Percentiles rank a stretch among this genome's conserved stretches.
phyloP scores from a whole-genome alignment of 2,329 filamentous ascomycete species.

The Biscogniauxia sp. region DNA sequence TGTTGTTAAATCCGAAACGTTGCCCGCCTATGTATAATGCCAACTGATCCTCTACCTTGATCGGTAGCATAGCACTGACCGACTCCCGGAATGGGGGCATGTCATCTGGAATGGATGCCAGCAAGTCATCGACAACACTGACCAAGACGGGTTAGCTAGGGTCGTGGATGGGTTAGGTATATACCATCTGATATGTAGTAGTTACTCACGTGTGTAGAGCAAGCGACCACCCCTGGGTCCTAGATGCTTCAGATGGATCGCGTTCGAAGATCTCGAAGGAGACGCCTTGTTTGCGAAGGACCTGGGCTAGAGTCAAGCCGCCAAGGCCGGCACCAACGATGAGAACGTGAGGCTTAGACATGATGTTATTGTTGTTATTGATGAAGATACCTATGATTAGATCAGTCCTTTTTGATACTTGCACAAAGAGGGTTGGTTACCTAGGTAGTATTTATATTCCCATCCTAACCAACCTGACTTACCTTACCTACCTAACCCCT shows the following conservation, averaged over 20 bases:
- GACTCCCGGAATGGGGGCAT: conserved; percentile 2
- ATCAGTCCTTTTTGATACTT: too few species aligned
- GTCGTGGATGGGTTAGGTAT: not conserved
- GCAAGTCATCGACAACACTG: not conserved
- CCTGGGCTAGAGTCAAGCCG: conserved; percentile 16
- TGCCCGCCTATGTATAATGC: not conserved
- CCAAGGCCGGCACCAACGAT: conserved; percentile 16
- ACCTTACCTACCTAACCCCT: too few species aligned
- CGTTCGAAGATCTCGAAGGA: conserved; percentile 18
- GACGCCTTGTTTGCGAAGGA: conserved; percentile 12
- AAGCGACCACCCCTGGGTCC: conserved; percentile 17
- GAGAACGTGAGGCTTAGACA: conserved; percentile 11
- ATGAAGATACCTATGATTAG: too few species aligned
- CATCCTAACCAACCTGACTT: too few species aligned
- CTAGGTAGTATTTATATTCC: too few species aligned
- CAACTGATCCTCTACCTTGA: not conserved
- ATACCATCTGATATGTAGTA: not conserved
- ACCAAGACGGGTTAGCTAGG: not conserved
- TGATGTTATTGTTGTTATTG: not conserved
- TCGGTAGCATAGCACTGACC: not conserved
- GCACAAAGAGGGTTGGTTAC: too few species aligned
- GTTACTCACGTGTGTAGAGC: conserved; percentile 9
- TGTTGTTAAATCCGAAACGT: not conserved
- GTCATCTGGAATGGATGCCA: not conserved
- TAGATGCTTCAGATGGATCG: conserved; percentile 4